Percentiles rank a stretch among this genome's conserved stretches.
Evolutionary conservation across 2,329 filamentous ascomycete species (phyloP).

Genomic region (Calonectria fujianensis): DNA sequence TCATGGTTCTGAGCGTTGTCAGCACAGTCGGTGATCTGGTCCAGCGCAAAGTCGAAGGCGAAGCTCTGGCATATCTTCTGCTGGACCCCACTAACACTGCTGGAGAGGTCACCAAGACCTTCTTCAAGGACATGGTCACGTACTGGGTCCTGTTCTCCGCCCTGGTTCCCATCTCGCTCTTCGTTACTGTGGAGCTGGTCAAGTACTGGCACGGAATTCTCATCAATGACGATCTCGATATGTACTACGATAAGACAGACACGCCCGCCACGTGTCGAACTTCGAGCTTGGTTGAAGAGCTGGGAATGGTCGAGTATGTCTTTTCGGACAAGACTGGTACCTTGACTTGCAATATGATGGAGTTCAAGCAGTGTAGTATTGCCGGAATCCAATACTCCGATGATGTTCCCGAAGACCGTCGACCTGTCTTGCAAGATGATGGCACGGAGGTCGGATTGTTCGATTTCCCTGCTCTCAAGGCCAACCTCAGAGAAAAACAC

Average conservation of each 20-base stretch:
- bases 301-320: slow-evolving; percentile 98
- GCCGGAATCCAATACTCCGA: slow-evolving; percentile 95
- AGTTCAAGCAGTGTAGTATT: slow-evolving; percentile 96
- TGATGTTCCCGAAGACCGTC: slow-evolving; percentile 91
- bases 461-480: slow-evolving; percentile 84
- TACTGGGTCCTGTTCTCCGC: slow-evolving; percentile 99
- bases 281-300: slow-evolving; percentile 95
- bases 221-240: slow-evolving; percentile 97
- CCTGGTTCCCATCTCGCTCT: slow-evolving; percentile 96
- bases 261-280: slow-evolving; percentile 97
- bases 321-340: slow-evolving; percentile 99
- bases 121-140: slow-evolving; percentile 95
- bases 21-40: slow-evolving; percentile 94
- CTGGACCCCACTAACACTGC: slow-evolving; percentile 77
- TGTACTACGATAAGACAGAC: slow-evolving; percentile 96
- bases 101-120: slow-evolving; percentile 79
- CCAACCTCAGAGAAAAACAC: slow-evolving; percentile 78
- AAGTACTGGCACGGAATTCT: slow-evolving; percentile 99
- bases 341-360: slow-evolving; percentile 98
- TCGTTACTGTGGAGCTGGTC: slow-evolving; percentile 97
- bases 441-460: slow-evolving; percentile 86
- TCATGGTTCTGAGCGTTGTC: slow-evolving; percentile 89
- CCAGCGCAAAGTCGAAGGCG: slow-evolving; percentile 78
- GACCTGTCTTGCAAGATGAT: slow-evolving; percentile 87
- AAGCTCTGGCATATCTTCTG: slow-evolving; percentile 82